Percentiles rank a stretch among this genome's conserved stretches.
Conservation (phyloP, 768 basidiomycete species). For the Dentipellis sp. region DNA sequence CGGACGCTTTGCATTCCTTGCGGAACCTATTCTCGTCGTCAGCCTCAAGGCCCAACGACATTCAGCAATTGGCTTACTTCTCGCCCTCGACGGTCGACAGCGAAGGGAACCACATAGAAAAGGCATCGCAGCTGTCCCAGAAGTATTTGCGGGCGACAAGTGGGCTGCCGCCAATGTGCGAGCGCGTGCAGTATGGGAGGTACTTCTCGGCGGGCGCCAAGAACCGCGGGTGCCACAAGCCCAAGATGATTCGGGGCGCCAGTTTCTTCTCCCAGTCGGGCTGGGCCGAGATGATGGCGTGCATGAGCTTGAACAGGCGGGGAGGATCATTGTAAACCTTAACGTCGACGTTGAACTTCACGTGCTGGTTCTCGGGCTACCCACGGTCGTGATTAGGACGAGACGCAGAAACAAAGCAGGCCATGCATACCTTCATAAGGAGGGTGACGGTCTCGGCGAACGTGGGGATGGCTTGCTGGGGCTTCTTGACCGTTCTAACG, state of each 20-base stretch:
- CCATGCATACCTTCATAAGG: constrained; percentile 57
- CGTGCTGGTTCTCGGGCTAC: constrained; percentile 67
- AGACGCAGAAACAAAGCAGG: constrained; percentile 5
- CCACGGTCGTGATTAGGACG: background rate
- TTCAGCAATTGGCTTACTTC: constrained; percentile 32
- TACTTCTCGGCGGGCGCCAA: constrained; percentile 62
- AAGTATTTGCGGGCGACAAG: constrained; percentile 77
- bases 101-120: constrained; percentile 72
- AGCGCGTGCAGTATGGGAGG: constrained; percentile 76
- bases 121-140: constrained; percentile 79
- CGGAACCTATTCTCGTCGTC: constrained; percentile 48
- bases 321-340: constrained; percentile 90
- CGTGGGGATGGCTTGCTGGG: constrained; percentile 85
- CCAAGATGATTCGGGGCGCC: constrained; percentile 73
- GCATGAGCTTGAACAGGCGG: constrained; percentile 75
- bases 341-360: constrained; percentile 84
- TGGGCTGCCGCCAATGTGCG: constrained; percentile 74
- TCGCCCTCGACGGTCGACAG: constrained; percentile 69
- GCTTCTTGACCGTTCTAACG: constrained; percentile 69
- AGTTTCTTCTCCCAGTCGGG: constrained; percentile 65
- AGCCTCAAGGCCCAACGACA: background rate
- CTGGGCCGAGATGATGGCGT: constrained; percentile 52
- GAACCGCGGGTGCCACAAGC: constrained; percentile 90
- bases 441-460: constrained; percentile 76
- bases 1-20: constrained; percentile 63